Evolutionary conservation across 2,329 filamentous ascomycete genomes (phyloP).

Genomic region (Pseudogymnoascus sp.): DNA sequence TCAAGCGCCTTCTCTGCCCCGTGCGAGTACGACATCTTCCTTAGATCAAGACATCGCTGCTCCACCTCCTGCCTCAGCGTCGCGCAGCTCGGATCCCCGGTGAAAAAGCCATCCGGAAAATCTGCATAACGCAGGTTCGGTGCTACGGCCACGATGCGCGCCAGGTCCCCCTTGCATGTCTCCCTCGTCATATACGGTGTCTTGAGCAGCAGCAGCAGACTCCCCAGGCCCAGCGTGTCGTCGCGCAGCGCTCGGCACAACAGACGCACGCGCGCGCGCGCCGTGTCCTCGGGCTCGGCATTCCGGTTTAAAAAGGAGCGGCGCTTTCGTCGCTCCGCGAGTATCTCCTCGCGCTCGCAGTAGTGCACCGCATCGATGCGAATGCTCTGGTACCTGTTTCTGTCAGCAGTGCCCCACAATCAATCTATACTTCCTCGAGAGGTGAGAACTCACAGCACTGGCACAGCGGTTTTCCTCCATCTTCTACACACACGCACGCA

Average conservation of each 20-base stretch:
- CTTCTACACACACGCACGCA: conserved; percentile 64
- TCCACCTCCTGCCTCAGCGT: conserved; percentile 78
- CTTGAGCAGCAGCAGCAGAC: conserved; percentile 70
- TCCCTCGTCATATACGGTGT: conserved; percentile 89
- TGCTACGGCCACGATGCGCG: conserved; percentile 74
- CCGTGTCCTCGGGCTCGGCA: conserved; percentile 71
- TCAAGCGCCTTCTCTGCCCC: conserved; percentile 75
- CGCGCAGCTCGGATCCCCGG: conserved; percentile 66
- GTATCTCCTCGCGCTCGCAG: conserved; percentile 74
- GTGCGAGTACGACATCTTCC: conserved; percentile 77
- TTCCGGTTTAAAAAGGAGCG: conserved; percentile 66
- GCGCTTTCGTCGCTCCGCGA: conserved; percentile 71
- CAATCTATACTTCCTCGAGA: conserved; percentile 1
- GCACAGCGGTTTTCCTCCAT: conserved; percentile 52
- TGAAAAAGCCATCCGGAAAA: conserved; percentile 79
- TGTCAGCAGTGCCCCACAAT: neutral
- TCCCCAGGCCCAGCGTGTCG: conserved; percentile 55
- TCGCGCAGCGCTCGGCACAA: conserved; percentile 77
- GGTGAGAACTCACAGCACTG: conserved; percentile 49
- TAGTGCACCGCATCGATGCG: conserved; percentile 93
- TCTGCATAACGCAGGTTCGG: conserved; percentile 85
- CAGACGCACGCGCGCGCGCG: conserved; percentile 65
- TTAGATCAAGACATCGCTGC: conserved; percentile 70
- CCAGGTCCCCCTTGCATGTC: conserved; percentile 73
- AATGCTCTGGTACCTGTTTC: conserved; percentile 69